These are phyloP conservation scores for Umbelopsis sp. DNA, from an alignment of 192 early-diverging fungal genomes.

Conservation along the genomic window DNA sequence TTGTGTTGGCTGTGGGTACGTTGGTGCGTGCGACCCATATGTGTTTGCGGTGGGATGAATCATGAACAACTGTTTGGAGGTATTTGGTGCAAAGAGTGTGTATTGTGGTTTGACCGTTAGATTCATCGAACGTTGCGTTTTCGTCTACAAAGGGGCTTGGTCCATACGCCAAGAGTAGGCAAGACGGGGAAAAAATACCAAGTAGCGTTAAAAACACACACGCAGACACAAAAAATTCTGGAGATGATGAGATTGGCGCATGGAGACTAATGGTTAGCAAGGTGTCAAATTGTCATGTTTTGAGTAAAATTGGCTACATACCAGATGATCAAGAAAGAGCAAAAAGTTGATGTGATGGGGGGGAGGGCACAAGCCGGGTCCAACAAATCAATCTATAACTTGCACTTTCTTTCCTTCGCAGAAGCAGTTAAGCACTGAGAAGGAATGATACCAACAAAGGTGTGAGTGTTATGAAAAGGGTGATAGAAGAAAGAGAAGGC, in stretches of 20 bases:
- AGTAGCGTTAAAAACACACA: no score
- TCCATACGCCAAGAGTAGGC: slow-evolving; percentile 21
- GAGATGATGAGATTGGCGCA: background rate
- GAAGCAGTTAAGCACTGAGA: slow-evolving; percentile 23
- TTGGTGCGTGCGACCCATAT: slow-evolving; percentile 16
- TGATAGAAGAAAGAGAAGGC: slow-evolving; percentile 12
- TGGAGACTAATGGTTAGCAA: background rate
- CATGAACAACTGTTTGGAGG: slow-evolving; percentile 19
- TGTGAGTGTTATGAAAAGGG: slow-evolving; percentile 17
- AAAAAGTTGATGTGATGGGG: background rate
- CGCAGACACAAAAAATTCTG: background rate
- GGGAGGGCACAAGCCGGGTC: background rate
- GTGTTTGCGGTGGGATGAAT: slow-evolving; percentile 18
- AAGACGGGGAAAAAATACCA: slow-evolving; percentile 12
- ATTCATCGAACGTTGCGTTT: slow-evolving; percentile 15
- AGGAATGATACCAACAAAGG: slow-evolving; percentile 22
- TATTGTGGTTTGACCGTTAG: slow-evolving; percentile 21
- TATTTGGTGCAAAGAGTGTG: slow-evolving; percentile 20
- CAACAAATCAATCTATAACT: background rate
- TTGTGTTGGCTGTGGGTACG: slow-evolving; percentile 11
- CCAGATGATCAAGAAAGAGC: slow-evolving; percentile 23
- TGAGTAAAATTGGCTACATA: background rate
- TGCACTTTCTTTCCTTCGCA: slow-evolving; percentile 24
- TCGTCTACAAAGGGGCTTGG: slow-evolving; percentile 5
- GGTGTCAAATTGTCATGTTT: background rate